phyloP scores from a whole-genome alignment of 208 protist species.

The Trypanosoma boissoni region DNA sequence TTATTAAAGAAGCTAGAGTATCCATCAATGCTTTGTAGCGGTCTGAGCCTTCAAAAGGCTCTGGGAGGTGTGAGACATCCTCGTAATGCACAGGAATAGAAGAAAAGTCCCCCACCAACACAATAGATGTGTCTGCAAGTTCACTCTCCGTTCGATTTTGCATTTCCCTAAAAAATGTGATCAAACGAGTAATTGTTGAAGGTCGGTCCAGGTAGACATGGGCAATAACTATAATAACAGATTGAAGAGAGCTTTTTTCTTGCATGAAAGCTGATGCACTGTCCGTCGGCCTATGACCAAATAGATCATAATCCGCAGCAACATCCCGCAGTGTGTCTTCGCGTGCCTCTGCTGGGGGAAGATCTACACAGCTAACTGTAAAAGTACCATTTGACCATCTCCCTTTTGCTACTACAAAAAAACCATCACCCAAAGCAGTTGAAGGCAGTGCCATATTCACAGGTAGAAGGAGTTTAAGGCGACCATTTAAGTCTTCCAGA shows the following conservation, averaged over 20 bases:
- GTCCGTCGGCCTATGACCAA: slow-evolving; percentile 63
- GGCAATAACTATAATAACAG: slow-evolving; percentile 75
- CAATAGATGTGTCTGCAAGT: slow-evolving; percentile 74
- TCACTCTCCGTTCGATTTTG: slow-evolving; percentile 75
- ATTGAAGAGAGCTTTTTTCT: slow-evolving; percentile 70
- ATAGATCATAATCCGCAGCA: slow-evolving; percentile 57
- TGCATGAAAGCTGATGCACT: slow-evolving; percentile 32
- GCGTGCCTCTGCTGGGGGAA: slow-evolving; percentile 75
- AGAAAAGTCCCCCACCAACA: slow-evolving; percentile 78
- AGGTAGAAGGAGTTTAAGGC: slow-evolving; percentile 40
- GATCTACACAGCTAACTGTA: slow-evolving; percentile 41
- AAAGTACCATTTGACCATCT: slow-evolving; percentile 50
- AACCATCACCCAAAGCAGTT: slow-evolving; percentile 54
- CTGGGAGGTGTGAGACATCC: slow-evolving; percentile 76
- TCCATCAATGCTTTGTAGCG: slow-evolving; percentile 49
- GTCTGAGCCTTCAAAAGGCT: slow-evolving; percentile 60
- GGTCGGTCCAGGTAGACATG: slow-evolving; percentile 80
- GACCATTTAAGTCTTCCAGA: slow-evolving; percentile 70
- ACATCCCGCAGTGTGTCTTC: slow-evolving; percentile 55
- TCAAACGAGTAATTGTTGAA: slow-evolving; percentile 46
- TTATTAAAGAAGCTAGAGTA: slow-evolving; percentile 48
- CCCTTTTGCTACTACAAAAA: slow-evolving; percentile 68
- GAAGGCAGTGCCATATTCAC: slow-evolving; percentile 22
- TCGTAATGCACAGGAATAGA: slow-evolving; percentile 63
- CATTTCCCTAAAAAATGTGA: slow-evolving; percentile 77